Base-by-base conservation (phyloP, 1,139 yeast species). In the Trichomonascaceae sp. region DNA sequence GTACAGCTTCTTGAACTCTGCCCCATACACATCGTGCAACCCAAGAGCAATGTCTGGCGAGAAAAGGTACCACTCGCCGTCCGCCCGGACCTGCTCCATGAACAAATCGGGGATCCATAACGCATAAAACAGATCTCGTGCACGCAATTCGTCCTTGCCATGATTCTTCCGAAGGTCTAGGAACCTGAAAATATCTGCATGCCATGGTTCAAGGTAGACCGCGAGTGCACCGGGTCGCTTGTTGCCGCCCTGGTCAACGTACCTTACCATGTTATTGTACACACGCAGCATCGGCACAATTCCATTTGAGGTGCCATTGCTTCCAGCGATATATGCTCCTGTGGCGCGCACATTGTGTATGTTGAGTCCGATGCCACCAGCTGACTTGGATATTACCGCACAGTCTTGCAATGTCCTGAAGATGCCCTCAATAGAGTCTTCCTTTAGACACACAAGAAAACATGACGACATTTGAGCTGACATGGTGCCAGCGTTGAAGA, bases 161-260 rank as follows among this genome's bases (percentile, higher is more conserved):
- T 78, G 87, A 50, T 77, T 79, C 54, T 79, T 79, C 51, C 82
- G 67, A 43, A 79, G 67, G 43, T 78, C 81, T 32, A 80, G 61
- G 47, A 79, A 75, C 35, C 75, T 84, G 51, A 76, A 70, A 36
- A 80, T 66, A 52, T 80, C 93, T 3, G 79, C 68, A 48, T 80
- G 93, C 93, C 93, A 80, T 42, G 92, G 92, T 56, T 80, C 93
- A 35, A 80, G 56, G 47, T 79, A 80, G 14, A 80, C 56, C 15
- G 89, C 87, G 52, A 80, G 74, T 4, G 92, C 92, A 42, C 93
- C 92, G 0, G 93, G 92, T 49, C 93, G 66, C 51, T 77, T 77
- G 60, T 78, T 79, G 41, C 92, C 92, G 50, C 92, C 92, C 60
- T 80, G 93, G 47, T 79, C 92, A 23, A 79, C 92, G 49, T 77